These are phyloP conservation scores for Apiotrichum mycotoxinovorans DNA, from an alignment of 1,284 basidiomycete genomes.

Conservation along the genomic window DNA sequence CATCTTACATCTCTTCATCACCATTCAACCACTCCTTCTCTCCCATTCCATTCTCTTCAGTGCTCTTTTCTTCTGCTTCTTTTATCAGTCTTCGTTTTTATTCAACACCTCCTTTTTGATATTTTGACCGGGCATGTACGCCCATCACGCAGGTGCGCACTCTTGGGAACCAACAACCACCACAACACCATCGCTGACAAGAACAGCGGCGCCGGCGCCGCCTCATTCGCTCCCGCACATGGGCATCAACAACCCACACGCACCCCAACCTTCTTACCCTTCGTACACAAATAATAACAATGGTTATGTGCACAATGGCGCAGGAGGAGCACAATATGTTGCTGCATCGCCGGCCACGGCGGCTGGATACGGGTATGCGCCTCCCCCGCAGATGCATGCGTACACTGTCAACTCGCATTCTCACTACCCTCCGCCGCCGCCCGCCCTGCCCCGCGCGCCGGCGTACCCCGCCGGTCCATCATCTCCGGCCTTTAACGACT, in stretches of 20 bases:
- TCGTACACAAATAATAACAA: not conserved
- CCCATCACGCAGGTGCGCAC: not conserved
- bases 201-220: constrained; percentile 1
- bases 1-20: not conserved
- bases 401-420: constrained; percentile 2
- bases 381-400: not conserved
- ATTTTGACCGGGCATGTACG: not conserved
- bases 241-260: not conserved
- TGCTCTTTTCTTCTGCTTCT: too few relatives aligned
- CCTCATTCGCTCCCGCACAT: constrained; percentile 3
- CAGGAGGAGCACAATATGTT: not conserved
- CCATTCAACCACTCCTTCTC: not conserved
- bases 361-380: not conserved
- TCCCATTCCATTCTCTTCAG: too few relatives aligned
- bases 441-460: not conserved
- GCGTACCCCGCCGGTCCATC: not conserved
- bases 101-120: not conserved
- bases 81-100: not conserved
- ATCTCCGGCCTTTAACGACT: constrained; percentile 1
- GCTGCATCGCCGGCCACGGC: not conserved
- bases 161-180: too few relatives aligned
- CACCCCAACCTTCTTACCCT: not conserved
- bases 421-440: not conserved
- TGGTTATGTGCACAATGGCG: not conserved
- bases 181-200: not conserved